Conservation (phyloP, 164 flowering plant genomes). For the Aristolochia fimbriata region DNA sequence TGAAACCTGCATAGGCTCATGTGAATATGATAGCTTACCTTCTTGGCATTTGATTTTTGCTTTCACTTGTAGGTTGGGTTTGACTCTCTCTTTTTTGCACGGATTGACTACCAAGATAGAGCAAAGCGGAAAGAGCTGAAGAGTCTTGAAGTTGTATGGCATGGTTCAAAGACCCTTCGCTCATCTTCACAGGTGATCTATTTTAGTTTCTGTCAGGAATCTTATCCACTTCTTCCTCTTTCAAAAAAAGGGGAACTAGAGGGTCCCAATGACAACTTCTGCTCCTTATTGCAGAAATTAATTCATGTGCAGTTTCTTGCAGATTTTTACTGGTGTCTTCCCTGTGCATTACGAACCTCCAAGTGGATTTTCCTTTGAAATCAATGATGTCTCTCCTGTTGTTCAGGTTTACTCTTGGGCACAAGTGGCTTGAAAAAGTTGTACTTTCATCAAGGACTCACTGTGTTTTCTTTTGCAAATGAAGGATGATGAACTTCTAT, state of each 20-base stretch:
- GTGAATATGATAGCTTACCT: background rate
- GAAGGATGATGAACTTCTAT: constrained; percentile 46
- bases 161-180: constrained; percentile 69
- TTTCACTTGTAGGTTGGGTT: constrained; percentile 53
- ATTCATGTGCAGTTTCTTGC: background rate
- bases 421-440: background rate
- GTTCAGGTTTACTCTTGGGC: constrained; percentile 37
- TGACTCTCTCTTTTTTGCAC: constrained; percentile 79
- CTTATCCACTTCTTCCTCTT: background rate
- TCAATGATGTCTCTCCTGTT: constrained; percentile 42
- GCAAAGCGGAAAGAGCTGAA: constrained; percentile 61
- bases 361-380: constrained; percentile 44
- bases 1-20: background rate
- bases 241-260: too few species aligned
- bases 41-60: background rate
- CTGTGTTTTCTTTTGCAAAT: constrained; percentile 4
- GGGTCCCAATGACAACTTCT: too few species aligned
- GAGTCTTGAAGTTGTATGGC: constrained; percentile 86
- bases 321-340: constrained; percentile 66
- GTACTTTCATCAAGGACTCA: background rate
- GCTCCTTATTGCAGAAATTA: too few species aligned
- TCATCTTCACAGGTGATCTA: constrained; percentile 35
- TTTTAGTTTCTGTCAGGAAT: background rate
- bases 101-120: constrained; percentile 92
- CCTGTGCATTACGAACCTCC: constrained; percentile 62